Conservation (phyloP, 2,329 filamentous ascomycete genomes). For the Thelonectria olida region DNA sequence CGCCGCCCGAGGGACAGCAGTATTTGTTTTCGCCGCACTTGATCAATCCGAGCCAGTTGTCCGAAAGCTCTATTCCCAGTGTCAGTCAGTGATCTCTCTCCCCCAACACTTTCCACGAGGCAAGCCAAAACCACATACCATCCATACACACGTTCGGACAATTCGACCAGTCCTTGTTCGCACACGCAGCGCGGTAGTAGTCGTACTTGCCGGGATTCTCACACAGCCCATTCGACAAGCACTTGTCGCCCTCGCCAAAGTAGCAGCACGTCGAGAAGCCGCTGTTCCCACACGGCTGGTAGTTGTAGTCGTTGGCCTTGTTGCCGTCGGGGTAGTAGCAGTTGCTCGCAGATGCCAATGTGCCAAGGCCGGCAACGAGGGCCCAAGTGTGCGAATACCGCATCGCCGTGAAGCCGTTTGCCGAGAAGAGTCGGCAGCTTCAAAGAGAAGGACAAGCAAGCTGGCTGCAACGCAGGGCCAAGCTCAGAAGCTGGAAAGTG, state of each 20-base stretch:
- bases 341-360: conserved; percentile 7
- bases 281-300: conserved; percentile 30
- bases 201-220: conserved; percentile 20
- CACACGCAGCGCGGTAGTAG: conserved; percentile 34
- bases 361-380: conserved; percentile 1
- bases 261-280: conserved; percentile 34
- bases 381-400: conserved; percentile 16
- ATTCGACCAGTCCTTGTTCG: conserved; percentile 35
- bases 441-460: no score
- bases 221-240: conserved; percentile 33
- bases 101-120: neutral
- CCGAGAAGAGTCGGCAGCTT: no score
- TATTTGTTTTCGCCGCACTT: conserved; percentile 33
- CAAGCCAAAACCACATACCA: conserved; percentile 15
- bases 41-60: conserved; percentile 24
- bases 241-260: conserved; percentile 34
- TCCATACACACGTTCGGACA: conserved; percentile 34
- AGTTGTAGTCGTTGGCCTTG: conserved; percentile 32
- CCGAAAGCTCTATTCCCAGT: conserved; percentile 18
- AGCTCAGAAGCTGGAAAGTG: no score
- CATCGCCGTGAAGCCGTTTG: conserved; percentile 11
- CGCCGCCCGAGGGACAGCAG: conserved; percentile 28
- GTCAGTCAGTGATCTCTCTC: no score
- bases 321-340: conserved; percentile 37
- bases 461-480: no score